Evolutionary conservation across 345 rosid genomes (phyloP).

Genomic region (Eucalyptus polyanthemos): DNA sequence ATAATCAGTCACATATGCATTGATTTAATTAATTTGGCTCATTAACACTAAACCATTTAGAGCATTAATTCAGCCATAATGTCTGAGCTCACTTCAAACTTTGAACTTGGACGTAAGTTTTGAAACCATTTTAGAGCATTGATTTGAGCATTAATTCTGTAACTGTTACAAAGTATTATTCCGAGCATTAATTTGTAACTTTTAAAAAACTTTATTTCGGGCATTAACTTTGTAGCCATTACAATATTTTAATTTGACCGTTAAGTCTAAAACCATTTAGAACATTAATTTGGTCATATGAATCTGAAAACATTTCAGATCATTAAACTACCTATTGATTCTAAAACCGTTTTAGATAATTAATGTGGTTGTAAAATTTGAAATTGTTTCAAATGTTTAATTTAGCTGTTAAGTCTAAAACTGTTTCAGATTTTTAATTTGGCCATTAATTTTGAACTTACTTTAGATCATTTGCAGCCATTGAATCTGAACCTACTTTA

Average conservation of each 20-base stretch:
- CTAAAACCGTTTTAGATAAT: not conserved
- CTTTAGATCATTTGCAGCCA: not conserved
- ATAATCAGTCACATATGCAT: not conserved
- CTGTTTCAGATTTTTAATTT: no score
- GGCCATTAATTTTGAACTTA: not conserved
- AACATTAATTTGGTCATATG: not conserved
- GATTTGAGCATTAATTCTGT: not conserved
- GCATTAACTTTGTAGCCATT: not conserved
- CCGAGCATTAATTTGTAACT: not conserved
- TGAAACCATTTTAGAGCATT: not conserved
- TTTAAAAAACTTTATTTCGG: no score
- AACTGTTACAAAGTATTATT: not conserved
- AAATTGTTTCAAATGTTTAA: no score
- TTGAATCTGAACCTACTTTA: not conserved
- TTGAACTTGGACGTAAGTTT: no score
- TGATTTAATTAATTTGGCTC: no score
- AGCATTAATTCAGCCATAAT: not conserved
- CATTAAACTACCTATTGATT: not conserved
- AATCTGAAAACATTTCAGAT: no score
- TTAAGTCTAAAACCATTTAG: not conserved
- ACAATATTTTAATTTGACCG: no score
- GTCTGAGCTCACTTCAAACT: not conserved
- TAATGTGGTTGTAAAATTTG: not conserved
- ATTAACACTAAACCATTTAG: no score
- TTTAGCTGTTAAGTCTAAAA: no score